Evolutionary conservation across 805 yeast species (phyloP).

Genomic region (Suhomyces prunicola): DNA sequence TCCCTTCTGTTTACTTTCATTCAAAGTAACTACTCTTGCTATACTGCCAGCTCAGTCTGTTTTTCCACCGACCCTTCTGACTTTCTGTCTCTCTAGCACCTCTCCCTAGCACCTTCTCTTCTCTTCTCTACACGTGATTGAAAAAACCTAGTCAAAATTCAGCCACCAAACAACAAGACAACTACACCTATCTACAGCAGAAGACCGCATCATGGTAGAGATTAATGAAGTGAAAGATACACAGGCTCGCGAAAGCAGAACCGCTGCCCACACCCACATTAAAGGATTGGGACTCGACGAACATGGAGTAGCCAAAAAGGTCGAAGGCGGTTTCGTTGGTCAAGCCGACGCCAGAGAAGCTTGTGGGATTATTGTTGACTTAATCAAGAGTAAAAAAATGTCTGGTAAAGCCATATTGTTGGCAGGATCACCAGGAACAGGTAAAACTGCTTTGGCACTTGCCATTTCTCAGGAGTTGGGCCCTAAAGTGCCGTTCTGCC

Average conservation of each 20-base stretch:
- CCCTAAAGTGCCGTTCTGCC: conserved; percentile 96
- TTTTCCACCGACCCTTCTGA: neutral
- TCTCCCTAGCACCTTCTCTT: neutral
- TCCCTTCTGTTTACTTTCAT: neutral
- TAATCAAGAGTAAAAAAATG: conserved; percentile 88
- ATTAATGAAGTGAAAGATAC: conserved; percentile 71
- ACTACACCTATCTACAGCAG: neutral
- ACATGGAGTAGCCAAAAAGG: conserved; percentile 73
- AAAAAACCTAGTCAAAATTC: neutral
- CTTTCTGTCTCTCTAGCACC: neutral
- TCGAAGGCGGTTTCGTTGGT: conserved; percentile 88
- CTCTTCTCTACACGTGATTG: neutral
- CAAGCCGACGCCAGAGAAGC: conserved; percentile 80
- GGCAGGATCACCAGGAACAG: conserved; percentile 98
- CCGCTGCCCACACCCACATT: conserved; percentile 97
- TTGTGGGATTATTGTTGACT: conserved; percentile 90
- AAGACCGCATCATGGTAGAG: conserved; percentile 54
- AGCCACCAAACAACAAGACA: neutral
- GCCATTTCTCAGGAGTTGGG: conserved; percentile 96
- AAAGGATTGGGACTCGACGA: conserved; percentile 93
- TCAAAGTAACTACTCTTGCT: neutral
- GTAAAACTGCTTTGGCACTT: conserved; percentile 94
- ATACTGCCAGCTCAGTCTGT: neutral
- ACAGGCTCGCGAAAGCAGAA: conserved; percentile 55
- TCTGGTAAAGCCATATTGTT: conserved; percentile 93